phyloP scores from a whole-genome alignment of 2,329 filamentous ascomycete genomes.

The Trichoderma harzianum region DNA sequence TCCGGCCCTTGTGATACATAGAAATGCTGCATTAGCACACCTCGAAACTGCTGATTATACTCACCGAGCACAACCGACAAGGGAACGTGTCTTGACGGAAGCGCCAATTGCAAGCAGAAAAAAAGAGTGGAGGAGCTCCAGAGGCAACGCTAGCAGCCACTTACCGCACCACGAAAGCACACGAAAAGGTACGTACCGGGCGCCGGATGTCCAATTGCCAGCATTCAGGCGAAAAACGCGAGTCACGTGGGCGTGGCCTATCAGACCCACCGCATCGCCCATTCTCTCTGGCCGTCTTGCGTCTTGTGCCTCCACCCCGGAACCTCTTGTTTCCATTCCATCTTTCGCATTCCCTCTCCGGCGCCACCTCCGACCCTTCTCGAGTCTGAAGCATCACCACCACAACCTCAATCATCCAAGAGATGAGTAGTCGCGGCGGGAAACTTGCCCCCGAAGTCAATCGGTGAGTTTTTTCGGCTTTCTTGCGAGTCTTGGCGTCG shows the following conservation, averaged over 20 bases:
- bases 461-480: conserved; percentile 54
- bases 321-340: conserved; percentile 24
- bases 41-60: background rate
- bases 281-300: conserved; percentile 19
- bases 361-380: conserved; percentile 24
- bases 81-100: conserved; percentile 1
- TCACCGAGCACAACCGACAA: background rate
- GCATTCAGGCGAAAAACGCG: conserved; percentile 2
- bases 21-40: background rate
- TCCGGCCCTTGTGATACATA: background rate
- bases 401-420: conserved; percentile 49
- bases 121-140: background rate
- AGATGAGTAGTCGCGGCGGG: conserved; percentile 94
- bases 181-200: background rate
- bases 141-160: background rate
- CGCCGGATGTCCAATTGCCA: background rate
- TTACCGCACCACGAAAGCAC: too few relatives aligned
- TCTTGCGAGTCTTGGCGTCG: conserved; percentile 10
- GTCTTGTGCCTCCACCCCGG: conserved; percentile 29
- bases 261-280: conserved; percentile 19
- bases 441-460: conserved; percentile 99
- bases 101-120: background rate
- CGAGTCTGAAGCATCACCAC: conserved; percentile 32
- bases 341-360: conserved; percentile 16
- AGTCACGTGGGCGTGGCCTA: conserved; percentile 18